Percentiles rank a stretch among this genome's conserved stretches.
phyloP scores from a whole-genome alignment of 352 stramenopile genomes.

The Phytophthora brassicae region DNA sequence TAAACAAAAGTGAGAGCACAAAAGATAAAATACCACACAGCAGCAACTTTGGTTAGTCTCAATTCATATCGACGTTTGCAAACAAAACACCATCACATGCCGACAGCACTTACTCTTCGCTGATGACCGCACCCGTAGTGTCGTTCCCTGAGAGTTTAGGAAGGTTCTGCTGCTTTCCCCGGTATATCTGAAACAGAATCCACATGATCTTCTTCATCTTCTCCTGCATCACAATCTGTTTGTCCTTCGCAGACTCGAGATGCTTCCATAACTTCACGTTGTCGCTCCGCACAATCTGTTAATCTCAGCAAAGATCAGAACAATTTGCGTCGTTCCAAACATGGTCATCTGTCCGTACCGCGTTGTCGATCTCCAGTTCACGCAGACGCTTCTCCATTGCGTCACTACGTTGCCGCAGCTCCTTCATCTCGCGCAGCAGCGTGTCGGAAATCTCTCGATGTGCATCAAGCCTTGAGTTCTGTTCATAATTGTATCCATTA shows the following conservation, averaged over 20 bases:
- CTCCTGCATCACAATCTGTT: constrained; percentile 89
- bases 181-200: constrained; percentile 90
- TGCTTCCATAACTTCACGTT: constrained; percentile 90
- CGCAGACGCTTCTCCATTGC: constrained; percentile 87
- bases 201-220: constrained; percentile 93
- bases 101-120: constrained; percentile 74
- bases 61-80: neutral
- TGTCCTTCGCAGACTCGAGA: constrained; percentile 81
- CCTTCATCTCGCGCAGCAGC: constrained; percentile 82
- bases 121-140: constrained; percentile 50
- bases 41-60: constrained; percentile 37
- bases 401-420: constrained; percentile 79
- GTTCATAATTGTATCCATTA: constrained; percentile 1
- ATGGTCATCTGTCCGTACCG: constrained; percentile 42
- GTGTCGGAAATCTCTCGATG: constrained; percentile 82
- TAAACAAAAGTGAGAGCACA: constrained; percentile 18
- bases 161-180: constrained; percentile 72
- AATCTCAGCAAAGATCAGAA: constrained; percentile 5
- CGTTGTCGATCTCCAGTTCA: constrained; percentile 87
- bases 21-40: constrained; percentile 38
- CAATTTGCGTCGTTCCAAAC: no score
- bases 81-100: neutral
- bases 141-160: constrained; percentile 76
- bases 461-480: constrained; percentile 71
- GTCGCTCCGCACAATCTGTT: constrained; percentile 82